A percentile compares a stretch with the other conserved stretches of the same genome.
Evolutionary conservation across 2,329 filamentous ascomycete species (phyloP).

Genomic region (Neoscytalidium dimidiatum): DNA sequence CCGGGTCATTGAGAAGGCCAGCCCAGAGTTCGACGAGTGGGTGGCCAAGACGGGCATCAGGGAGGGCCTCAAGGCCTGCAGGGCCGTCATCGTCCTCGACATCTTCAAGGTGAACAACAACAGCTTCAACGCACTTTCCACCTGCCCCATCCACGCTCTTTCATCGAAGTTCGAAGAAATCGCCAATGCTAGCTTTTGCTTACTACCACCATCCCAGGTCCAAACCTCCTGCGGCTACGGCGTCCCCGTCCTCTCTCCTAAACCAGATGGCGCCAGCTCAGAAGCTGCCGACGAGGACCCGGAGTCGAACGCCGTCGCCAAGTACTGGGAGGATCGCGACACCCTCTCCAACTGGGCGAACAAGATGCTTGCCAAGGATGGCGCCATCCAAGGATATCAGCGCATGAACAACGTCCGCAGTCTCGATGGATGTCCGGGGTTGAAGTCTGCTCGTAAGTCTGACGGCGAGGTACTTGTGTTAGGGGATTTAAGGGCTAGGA

Average conservation of each 20-base stretch:
- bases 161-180: no score
- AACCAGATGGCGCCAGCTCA: constrained; percentile 13
- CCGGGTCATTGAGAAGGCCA: constrained; percentile 61
- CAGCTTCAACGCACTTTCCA: not conserved
- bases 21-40: constrained; percentile 39
- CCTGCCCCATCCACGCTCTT: not conserved
- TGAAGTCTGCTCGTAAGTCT: constrained; percentile 55
- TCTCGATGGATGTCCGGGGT: constrained; percentile 61
- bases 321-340: constrained; percentile 48
- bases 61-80: constrained; percentile 43
- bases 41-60: constrained; percentile 45
- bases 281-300: not conserved
- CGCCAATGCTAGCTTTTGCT: not conserved
- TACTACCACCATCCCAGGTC: constrained; percentile 35
- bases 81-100: constrained; percentile 63
- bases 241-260: constrained; percentile 56
- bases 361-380: constrained; percentile 52
- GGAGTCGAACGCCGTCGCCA: constrained; percentile 24
- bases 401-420: constrained; percentile 56
- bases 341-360: constrained; percentile 57
- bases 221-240: constrained; percentile 69
- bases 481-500: constrained; percentile 34
- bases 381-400: constrained; percentile 55
- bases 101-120: constrained; percentile 58
- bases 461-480: constrained; percentile 47